A percentile compares a stretch with the other conserved stretches of the same genome.
Conservation (phyloP, 805 yeast genomes). For the Cyberlindnera amylophila region DNA sequence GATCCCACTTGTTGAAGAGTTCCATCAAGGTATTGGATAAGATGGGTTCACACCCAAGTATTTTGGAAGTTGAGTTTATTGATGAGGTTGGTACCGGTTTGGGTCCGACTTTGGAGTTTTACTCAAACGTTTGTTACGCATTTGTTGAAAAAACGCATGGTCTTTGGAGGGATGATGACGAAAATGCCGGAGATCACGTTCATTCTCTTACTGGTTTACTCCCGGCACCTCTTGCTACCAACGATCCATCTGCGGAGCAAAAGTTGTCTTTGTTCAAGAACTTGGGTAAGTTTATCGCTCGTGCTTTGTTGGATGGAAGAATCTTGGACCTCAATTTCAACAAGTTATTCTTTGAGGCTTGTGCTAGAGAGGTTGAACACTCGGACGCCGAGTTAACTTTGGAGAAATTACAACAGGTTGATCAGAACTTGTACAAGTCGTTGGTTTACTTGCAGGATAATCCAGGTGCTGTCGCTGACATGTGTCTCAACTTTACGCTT, state of each 20-base stretch:
- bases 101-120: constrained; percentile 95
- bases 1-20: constrained; percentile 66
- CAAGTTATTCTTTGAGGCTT: constrained; percentile 61
- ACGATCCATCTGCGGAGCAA: constrained; percentile 35
- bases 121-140: constrained; percentile 73
- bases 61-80: constrained; percentile 80
- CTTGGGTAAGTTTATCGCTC: constrained; percentile 80
- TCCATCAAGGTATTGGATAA: constrained; percentile 74
- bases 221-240: constrained; percentile 56
- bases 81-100: constrained; percentile 95
- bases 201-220: constrained; percentile 54
- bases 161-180: constrained; percentile 59
- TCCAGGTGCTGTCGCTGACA: constrained; percentile 41
- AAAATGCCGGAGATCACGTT: constrained; percentile 35
- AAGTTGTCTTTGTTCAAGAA: constrained; percentile 52
- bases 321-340: constrained; percentile 80
- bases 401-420: constrained; percentile 45
- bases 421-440: constrained; percentile 55
- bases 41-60: constrained; percentile 76
- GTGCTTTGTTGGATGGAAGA: constrained; percentile 84
- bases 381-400: constrained; percentile 7
- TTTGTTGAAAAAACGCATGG: constrained; percentile 53
- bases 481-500: constrained; percentile 61
- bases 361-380: constrained; percentile 35
- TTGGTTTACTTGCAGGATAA: constrained; percentile 46